Evolutionary conservation across 768 basidiomycete genomes (phyloP).

Genomic region (Pulveroboletus ravenelii): DNA sequence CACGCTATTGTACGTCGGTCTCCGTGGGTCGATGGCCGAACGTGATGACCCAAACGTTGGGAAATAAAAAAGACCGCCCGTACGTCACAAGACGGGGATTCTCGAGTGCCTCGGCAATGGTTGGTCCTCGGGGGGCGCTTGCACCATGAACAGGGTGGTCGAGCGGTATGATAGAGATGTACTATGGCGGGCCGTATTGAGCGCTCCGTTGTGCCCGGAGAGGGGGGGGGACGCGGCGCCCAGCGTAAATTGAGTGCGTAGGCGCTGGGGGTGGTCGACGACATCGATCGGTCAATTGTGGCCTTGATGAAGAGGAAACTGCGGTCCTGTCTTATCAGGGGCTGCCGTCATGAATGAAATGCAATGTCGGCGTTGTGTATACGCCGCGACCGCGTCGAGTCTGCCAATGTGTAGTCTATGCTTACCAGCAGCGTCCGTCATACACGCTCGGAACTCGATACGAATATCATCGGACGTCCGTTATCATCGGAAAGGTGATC

Average conservation of each 20-base stretch:
- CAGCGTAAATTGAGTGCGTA: neutral
- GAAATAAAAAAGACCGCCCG: neutral
- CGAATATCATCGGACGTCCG: conserved; percentile 1
- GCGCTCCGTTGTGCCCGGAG: too few species aligned
- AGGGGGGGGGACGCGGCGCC: too few species aligned
- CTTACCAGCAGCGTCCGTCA: neutral
- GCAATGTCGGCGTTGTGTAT: conserved; percentile 12
- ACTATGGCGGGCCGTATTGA: neutral
- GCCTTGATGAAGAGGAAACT: too few species aligned
- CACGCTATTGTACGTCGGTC: neutral
- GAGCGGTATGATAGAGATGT: conserved; percentile 1
- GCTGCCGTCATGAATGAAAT: conserved; percentile 2
- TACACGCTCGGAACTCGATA: neutral
- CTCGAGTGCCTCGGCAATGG: conserved; percentile 8
- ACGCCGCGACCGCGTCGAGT: conserved; percentile 15
- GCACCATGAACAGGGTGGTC: conserved; percentile 4
- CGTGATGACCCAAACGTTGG: neutral
- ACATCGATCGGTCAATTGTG: conserved; percentile 9
- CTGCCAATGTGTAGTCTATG: conserved; percentile 4
- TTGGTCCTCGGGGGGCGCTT: neutral
- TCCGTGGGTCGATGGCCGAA: conserved; percentile 1
- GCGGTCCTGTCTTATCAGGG: conserved; percentile 6
- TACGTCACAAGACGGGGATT: conserved; percentile 4
- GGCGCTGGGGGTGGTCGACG: neutral
- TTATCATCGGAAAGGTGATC: conserved; percentile 4